phyloP scores from a whole-genome alignment of 768 basidiomycete genomes.

The Dacryopinax spathularia region DNA sequence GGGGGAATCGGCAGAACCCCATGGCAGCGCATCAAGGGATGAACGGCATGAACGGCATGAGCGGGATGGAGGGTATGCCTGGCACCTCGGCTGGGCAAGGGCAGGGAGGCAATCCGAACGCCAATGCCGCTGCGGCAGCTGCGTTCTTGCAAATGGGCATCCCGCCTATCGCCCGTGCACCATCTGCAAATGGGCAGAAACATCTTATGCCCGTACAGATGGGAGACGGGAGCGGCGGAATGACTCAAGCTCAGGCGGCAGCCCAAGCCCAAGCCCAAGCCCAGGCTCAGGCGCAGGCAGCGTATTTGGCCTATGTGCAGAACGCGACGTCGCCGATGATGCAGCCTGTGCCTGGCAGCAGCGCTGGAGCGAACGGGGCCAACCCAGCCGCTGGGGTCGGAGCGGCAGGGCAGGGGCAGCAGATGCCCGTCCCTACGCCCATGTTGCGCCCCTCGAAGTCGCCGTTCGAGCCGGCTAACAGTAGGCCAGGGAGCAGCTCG shows the following conservation, averaged over 20 bases:
- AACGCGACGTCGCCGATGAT: background rate
- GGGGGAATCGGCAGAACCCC: background rate
- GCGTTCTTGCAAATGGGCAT: slow-evolving; percentile 1
- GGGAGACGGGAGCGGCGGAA: background rate
- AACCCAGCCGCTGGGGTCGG: too few species aligned
- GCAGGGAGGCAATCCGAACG: background rate
- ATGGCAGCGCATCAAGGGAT: background rate
- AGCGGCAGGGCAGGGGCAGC: too few species aligned
- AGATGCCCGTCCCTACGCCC: background rate
- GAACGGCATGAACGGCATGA: slow-evolving; percentile 1
- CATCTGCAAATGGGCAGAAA: background rate
- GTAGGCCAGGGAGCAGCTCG: background rate
- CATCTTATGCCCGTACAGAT: background rate
- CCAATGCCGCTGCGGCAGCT: too few species aligned
- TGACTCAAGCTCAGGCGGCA: background rate
- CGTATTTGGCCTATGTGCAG: too few species aligned
- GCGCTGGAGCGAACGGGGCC: too few species aligned
- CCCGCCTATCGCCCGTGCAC: background rate
- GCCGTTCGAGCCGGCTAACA: background rate
- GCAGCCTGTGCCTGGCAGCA: background rate
- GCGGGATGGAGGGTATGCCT: too few species aligned
- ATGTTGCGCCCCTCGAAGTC: background rate
- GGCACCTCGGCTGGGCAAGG: too few species aligned
- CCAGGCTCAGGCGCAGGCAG: too few species aligned
- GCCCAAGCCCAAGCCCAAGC: too few species aligned